Evolutionary conservation across 108 stramenopile genomes (phyloP).

Genomic region (Cyclotella cryptica): DNA sequence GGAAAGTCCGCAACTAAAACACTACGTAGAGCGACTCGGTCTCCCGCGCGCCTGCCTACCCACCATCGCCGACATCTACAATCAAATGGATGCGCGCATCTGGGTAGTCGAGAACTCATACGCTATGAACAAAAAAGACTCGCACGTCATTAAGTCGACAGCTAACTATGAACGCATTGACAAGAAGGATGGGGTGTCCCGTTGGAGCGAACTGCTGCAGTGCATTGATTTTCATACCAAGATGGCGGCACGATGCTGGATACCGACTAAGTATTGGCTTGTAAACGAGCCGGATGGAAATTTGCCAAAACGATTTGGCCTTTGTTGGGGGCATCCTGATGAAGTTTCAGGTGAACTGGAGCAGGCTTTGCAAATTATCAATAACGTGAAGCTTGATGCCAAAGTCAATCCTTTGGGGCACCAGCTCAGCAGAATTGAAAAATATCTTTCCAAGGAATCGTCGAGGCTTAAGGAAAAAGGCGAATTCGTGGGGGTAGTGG

Average conservation of each 20-base stretch:
- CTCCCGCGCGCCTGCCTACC: conserved; percentile 11
- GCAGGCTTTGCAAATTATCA: neutral
- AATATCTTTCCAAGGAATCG: conserved; percentile 6
- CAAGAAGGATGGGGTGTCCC: conserved; percentile 3
- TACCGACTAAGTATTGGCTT: conserved; percentile 41
- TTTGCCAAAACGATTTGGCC: conserved; percentile 10
- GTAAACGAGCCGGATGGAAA: conserved; percentile 17
- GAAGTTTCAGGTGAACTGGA: conserved; percentile 2
- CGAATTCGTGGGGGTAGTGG: conserved; percentile 24
- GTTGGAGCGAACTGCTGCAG: conserved; percentile 39
- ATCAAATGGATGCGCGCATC: conserved; percentile 13
- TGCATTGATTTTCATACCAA: conserved; percentile 31
- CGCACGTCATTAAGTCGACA: neutral
- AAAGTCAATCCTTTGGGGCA: conserved; percentile 15
- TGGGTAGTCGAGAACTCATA: conserved; percentile 47
- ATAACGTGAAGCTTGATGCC: neutral
- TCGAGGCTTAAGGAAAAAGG: neutral
- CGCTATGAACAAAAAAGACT: conserved; percentile 26
- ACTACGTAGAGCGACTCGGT: neutral
- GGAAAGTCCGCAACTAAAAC: neutral
- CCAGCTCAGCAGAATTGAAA: conserved; percentile 10
- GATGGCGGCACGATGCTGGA: conserved; percentile 20
- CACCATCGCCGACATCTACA: neutral
- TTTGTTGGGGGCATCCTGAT: conserved; percentile 7
- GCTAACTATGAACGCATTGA: neutral